Percentiles rank a stretch among this genome's conserved stretches.
Conservation (phyloP, 345 rosid species). For the Kernera saxatilis region DNA sequence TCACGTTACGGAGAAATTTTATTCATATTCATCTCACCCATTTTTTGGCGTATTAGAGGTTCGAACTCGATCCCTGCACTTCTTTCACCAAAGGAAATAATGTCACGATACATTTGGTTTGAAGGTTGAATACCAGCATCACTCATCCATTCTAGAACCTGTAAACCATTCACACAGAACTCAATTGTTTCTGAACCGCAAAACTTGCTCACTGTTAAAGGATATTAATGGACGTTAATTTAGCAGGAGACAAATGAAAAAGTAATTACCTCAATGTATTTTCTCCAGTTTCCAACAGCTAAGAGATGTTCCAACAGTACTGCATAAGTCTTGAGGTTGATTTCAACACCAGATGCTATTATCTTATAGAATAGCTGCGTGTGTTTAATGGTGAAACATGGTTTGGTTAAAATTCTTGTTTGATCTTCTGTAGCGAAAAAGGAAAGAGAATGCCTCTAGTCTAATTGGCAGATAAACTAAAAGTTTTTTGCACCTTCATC, state of each 20-base stretch:
- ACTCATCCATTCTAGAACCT: slow-evolving; percentile 89
- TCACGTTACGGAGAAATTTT: not conserved
- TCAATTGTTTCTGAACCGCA: not conserved
- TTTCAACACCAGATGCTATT: slow-evolving; percentile 49
- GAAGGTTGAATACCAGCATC: slow-evolving; percentile 67
- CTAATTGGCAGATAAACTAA: not conserved
- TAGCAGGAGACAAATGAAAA: not conserved
- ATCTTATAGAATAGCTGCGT: slow-evolving; percentile 76
- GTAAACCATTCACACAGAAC: slow-evolving; percentile 17
- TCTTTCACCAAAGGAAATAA: slow-evolving; percentile 58
- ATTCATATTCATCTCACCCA: slow-evolving; percentile 60
- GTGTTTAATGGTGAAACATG: not conserved
- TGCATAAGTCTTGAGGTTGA: slow-evolving; percentile 53
- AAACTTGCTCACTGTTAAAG: not conserved
- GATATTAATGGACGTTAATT: not conserved
- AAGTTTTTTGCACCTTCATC: slow-evolving; percentile 54
- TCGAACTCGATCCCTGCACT: slow-evolving; percentile 59
- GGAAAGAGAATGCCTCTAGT: not conserved
- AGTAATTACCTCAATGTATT: slow-evolving; percentile 71
- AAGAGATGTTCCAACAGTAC: slow-evolving; percentile 68
- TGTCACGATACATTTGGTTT: slow-evolving; percentile 58
- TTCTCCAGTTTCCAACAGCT: slow-evolving; percentile 86
- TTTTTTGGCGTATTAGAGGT: slow-evolving; percentile 43
- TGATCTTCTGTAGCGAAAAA: not conserved
- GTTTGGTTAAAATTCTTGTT: slow-evolving; percentile 7